Conservation (phyloP, 208 protist genomes). For the Naegleria gruberi region DNA sequence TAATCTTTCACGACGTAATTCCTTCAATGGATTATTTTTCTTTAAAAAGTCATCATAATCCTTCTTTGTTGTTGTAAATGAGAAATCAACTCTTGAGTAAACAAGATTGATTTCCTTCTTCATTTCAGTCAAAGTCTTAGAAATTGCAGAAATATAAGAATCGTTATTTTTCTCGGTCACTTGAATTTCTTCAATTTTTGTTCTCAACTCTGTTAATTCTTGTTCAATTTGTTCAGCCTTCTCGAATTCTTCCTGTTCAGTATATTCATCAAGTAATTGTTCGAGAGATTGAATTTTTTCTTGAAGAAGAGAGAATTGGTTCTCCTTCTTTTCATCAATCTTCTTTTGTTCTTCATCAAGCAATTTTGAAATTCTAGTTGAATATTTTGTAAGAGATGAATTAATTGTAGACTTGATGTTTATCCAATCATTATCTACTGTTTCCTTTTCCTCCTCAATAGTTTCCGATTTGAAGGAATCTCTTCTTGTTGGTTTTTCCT, state of each 20-base stretch:
- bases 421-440: not conserved
- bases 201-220: not conserved
- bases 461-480: too few relatives aligned
- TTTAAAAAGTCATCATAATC: not conserved
- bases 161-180: not conserved
- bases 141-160: not conserved
- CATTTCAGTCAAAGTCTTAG: not conserved
- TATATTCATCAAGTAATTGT: not conserved
- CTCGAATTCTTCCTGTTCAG: not conserved
- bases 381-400: not conserved
- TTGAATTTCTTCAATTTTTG: not conserved
- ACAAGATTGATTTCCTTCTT: not conserved
- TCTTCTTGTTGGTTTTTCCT: not conserved
- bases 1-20: not conserved
- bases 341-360: not conserved
- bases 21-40: not conserved
- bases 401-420: not conserved
- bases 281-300: not conserved
- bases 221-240: not conserved
- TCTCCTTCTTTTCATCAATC: not conserved
- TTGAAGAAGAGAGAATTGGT: not conserved
- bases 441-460: not conserved
- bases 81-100: not conserved
- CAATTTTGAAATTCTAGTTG: not conserved
- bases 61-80: not conserved